Base-by-base conservation (phyloP, 2,329 filamentous ascomycete genomes). In the Aureobasidium musti region DNA sequence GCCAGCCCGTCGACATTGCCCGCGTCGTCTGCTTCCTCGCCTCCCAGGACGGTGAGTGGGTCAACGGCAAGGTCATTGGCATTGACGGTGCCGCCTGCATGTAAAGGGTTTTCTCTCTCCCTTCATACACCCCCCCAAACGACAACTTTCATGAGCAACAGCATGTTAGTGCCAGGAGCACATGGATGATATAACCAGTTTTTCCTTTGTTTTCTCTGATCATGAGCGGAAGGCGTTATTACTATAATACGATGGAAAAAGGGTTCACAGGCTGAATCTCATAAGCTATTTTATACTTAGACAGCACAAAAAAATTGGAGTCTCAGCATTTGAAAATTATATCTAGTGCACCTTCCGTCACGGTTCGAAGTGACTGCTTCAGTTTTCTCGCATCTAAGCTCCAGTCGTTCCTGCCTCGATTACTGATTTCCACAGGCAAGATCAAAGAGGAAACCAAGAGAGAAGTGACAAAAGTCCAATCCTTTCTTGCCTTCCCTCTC, bases 1-100 rank as follows among this genome's bases (percentile, higher is more conserved):
- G 87, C 70, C 85, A 89, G 70, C 87, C 87, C 67, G 84, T 88
- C 73, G 87, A 89, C 74, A 86, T 90, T 75, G 87, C 87, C 69
- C 84, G 86, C 68, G 86, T 88, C 21, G 86, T 88, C 66, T 86
- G 83, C 79, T 80, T 85, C 82, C 71, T 88, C 76, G 75, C 86
- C 72, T 77, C 84, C 75, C 78, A 88, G 79, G 77, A 87, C 77
- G 75, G 85, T 75, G 80, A 88, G 73, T 83, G 74, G 82, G 78
- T 83, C 68, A 83, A 83, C 74, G 82, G 82, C 74, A 83, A 83
- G 78, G 79, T 83, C 73, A 81, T 83, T 69, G 81, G 81, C 69
- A 81, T 82, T 67, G 77, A 78, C 67, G 76, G 76, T 65, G 76
- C 76, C 63, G 76, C 76, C 52, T 78, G 76, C 74, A 78, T 77